Conservation (phyloP, 768 basidiomycete genomes). For the Phanerochaete carnosa region DNA sequence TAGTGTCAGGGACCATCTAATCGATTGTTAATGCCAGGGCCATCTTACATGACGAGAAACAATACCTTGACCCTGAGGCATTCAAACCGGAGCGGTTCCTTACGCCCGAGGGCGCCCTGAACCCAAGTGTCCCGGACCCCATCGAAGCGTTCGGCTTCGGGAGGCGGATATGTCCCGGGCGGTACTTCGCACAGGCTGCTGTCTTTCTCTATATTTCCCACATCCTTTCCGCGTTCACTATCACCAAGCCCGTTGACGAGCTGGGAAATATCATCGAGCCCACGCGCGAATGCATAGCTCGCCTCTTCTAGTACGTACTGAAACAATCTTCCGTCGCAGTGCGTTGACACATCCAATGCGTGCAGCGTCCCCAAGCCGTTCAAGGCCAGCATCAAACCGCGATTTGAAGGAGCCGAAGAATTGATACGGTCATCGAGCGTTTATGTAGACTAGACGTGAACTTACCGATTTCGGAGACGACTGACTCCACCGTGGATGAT, state of each 20-base stretch:
- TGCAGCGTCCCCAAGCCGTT: not conserved
- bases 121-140: constrained; percentile 25
- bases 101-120: constrained; percentile 26
- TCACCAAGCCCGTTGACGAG: constrained; percentile 4
- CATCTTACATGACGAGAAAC: constrained; percentile 35
- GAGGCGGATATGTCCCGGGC: constrained; percentile 3
- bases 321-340: too few species aligned
- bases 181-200: not conserved
- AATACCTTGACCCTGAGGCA: constrained; percentile 29
- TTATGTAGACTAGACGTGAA: too few species aligned
- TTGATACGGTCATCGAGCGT: not conserved
- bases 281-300: not conserved
- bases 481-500: too few species aligned
- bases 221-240: not conserved
- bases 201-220: not conserved
- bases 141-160: constrained; percentile 30
- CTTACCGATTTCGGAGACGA: too few species aligned
- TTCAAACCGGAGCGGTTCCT: constrained; percentile 39
- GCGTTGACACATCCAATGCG: too few species aligned
- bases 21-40: constrained; percentile 19
- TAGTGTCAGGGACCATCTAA: not conserved
- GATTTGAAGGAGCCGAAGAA: not conserved
- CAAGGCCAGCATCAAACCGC: not conserved
- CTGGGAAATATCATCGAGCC: not conserved
- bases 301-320: not conserved